Evolutionary conservation across 148 eudicot species (phyloP).

Genomic region (Fallopia convolvulus): DNA sequence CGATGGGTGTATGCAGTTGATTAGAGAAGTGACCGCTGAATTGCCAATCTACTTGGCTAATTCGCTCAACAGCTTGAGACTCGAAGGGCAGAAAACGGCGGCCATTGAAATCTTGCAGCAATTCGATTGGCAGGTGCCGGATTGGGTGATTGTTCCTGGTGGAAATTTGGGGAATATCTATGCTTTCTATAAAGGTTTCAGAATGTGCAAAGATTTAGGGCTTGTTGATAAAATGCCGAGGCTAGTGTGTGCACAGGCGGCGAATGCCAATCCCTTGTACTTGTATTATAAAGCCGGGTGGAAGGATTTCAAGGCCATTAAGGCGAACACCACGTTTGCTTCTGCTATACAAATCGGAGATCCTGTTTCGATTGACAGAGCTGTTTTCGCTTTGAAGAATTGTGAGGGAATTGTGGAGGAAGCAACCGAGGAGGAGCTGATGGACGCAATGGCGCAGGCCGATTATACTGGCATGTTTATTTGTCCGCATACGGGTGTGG

Average conservation of each 20-base stretch:
- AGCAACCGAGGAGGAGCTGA: conserved; percentile 89
- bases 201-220: conserved; percentile 80
- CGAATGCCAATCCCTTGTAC: conserved; percentile 88
- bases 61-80: conserved; percentile 69
- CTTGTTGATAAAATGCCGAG: conserved; percentile 78
- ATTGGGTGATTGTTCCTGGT: conserved; percentile 96
- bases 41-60: conserved; percentile 79
- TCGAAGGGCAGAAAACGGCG: conserved; percentile 78
- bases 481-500: conserved; percentile 97
- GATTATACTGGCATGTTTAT: conserved; percentile 97
- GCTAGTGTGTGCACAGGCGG: conserved; percentile 92
- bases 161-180: conserved; percentile 90
- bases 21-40: conserved; percentile 78
- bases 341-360: conserved; percentile 98
- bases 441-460: conserved; percentile 97
- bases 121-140: conserved; percentile 93
- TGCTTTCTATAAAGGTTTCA: conserved; percentile 87
- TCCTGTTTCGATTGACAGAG: conserved; percentile 88
- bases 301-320: conserved; percentile 74
- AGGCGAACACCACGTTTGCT: conserved; percentile 76
- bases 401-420: conserved; percentile 89
- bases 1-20: conserved; percentile 78
- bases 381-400: conserved; percentile 66
- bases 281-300: conserved; percentile 64
- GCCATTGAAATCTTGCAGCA: conserved; percentile 89